Conservation (phyloP, 2,329 filamentous ascomycete species). For the Fusarium tupiense region DNA sequence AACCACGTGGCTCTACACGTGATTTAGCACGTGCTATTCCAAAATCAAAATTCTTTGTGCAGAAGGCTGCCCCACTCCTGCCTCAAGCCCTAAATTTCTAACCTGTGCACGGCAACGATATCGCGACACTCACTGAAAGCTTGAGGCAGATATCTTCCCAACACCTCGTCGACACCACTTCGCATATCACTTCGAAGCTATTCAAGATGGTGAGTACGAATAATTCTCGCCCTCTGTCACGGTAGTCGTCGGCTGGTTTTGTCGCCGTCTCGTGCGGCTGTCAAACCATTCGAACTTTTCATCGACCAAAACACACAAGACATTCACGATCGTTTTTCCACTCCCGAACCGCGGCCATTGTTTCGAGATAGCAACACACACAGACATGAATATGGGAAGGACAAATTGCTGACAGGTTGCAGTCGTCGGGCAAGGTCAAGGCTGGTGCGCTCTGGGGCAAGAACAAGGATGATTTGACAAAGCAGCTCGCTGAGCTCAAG, state of each 20-base stretch:
- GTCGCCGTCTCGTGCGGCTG: constrained; percentile 25
- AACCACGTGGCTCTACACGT: constrained; percentile 33
- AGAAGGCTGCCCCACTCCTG: constrained; percentile 31
- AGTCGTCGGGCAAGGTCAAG: constrained; percentile 80
- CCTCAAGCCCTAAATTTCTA: constrained; percentile 49
- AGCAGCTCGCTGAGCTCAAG: constrained; percentile 96
- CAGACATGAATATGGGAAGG: constrained; percentile 24
- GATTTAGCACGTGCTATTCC: constrained; percentile 39
- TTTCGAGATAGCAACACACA: constrained; percentile 27
- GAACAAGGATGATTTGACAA: constrained; percentile 98
- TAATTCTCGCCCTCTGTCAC: constrained; percentile 27
- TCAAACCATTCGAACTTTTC: constrained; percentile 29
- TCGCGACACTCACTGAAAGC: constrained; percentile 49
- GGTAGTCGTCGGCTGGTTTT: constrained; percentile 24
- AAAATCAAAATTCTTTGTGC: constrained; percentile 43
- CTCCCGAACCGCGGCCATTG: constrained; percentile 20
- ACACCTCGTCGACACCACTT: constrained; percentile 53
- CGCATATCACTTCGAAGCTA: constrained; percentile 54
- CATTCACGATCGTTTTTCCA: constrained; percentile 32
- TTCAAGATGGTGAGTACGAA: constrained; percentile 60
- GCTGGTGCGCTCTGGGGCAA: constrained; percentile 97
- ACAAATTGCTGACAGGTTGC: constrained; percentile 46
- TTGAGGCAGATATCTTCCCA: constrained; percentile 48
- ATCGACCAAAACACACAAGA: constrained; percentile 26
- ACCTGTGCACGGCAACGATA: constrained; percentile 51